Evolutionary conservation across 2,329 filamentous ascomycete species (phyloP), one percentile per base, ranked within the genome.

Genomic region (Talaromyces sp.): DNA sequence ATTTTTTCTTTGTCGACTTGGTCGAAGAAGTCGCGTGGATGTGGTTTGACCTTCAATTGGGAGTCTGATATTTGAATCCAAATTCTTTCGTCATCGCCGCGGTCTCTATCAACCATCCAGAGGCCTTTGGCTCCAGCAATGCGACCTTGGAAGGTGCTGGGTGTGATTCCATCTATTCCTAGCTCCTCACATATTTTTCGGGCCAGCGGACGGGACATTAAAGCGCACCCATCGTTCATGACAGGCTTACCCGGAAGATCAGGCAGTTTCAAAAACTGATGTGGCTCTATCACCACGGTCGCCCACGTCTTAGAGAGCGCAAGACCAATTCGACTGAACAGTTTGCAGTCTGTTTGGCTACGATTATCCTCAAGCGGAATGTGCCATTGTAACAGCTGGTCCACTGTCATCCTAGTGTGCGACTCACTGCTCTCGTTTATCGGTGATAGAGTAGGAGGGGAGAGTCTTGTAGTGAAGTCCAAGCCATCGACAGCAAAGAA

Each of bases 41-140:
- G 80, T 1, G 75, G 73, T 2, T 81, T 65, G 37, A 87, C 84
- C 70, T 89, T 89, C 43, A 82, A 70, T 66, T 89, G 87, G 25
- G 84, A 87, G 10, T 83, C 75, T 0, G 79, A 82, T 17, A 89
- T 81, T 50, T 85, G 76, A 25, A 89, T 85, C 84, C 85, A 87
- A 10, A 80, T 74, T 2, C 74, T 73, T 25, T 76, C 70, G 13
- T 79, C 72, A 1, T 69, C 69, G 13, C 54, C 62, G 22, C 43
- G 67, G 41, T 70, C 62, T 8, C 73, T 75, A 63, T 83, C 84
- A 1, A 86, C 77, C 73, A 86, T 84, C 86, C 86, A 88, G 5
- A 89, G 69, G 1, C 87, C 87, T 73, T 89, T 89, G 0, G 85
- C 84, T 1, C 86, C 86, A 19, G 80, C 82, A 64, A 88, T 85